Base-by-base conservation (phyloP, 2,329 filamentous ascomycete genomes). In the Trichophyton equinum region DNA sequence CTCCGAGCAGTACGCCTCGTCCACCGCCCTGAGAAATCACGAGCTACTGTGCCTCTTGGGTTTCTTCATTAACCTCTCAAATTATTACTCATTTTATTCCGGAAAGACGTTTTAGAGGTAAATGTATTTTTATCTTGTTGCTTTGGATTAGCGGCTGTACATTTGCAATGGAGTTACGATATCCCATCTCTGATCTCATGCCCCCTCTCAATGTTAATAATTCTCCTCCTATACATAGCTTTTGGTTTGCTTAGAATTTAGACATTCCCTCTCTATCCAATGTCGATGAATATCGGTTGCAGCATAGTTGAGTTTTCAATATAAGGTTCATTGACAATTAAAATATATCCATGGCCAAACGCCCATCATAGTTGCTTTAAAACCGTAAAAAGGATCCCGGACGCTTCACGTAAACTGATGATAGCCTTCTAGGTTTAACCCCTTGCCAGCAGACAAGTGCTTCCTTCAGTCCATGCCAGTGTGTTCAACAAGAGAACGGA, bases 1-100 rank as follows among this genome's bases (percentile, higher is more conserved):
- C 59, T 61, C 7, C 49, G 60, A 20, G 62, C 63, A 40, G 53
- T 59, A 30, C 62, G 60, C 3, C 58, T 66, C 36, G 60, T 65
- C 30, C 64, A 63, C 30, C 56, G 64, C 20, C 62, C 60, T 27
- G 47, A 60, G 1, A 60, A 60, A 22, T 51, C 40, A 51, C 58
- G 56, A 6, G 60, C 51, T 6, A 58, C 58, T 13, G 59, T 60
- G 2, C 59, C 53, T 36, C 46, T 58, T 8, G 61, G 62, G 18
- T 64, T 63, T 63, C 59, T 62, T 38, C 58, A 33, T 36, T 27
- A 15, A 36, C 13, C 13, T 9, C 13, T 6, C 7, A 6, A 27
- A 51, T 13, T 30, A 15, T 22, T 51, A 25, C 13, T 27, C 13
- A 13, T 30, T 2, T 27, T n/a, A 22, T 51, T 15, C 25, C 15